A percentile compares a stretch with the other conserved stretches of the same genome.
Evolutionary conservation across 352 stramenopile species (phyloP).

Genomic region (Pythium brassicae): DNA sequence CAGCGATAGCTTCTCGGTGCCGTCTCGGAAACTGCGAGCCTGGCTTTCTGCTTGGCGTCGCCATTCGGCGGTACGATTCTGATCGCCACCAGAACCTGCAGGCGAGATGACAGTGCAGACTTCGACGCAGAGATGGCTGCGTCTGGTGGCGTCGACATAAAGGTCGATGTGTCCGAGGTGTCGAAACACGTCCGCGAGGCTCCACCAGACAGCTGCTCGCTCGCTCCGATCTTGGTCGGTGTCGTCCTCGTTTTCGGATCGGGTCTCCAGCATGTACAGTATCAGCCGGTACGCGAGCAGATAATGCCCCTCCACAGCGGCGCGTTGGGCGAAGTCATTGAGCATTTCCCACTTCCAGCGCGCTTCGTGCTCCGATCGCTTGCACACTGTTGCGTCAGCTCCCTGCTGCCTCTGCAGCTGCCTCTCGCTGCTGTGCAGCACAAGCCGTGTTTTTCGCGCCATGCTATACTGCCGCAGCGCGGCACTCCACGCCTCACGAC

Average conservation of each 20-base stretch:
- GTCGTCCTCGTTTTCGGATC: neutral
- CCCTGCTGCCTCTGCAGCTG: neutral
- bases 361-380: neutral
- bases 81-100: neutral
- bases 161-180: constrained; percentile 52
- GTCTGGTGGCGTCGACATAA: constrained; percentile 35
- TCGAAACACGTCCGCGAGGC: constrained; percentile 54
- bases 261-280: constrained; percentile 39
- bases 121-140: constrained; percentile 16
- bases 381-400: neutral
- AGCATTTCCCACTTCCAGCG: constrained; percentile 47
- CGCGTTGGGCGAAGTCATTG: constrained; percentile 42
- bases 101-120: neutral
- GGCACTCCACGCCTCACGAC: constrained; percentile 51
- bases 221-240: constrained; percentile 11
- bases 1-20: constrained; percentile 14
- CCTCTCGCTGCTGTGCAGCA: neutral
- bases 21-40: constrained; percentile 7
- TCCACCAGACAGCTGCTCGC: constrained; percentile 34
- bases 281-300: constrained; percentile 37
- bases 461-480: constrained; percentile 48
- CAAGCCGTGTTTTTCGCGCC: constrained; percentile 26
- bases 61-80: constrained; percentile 8
- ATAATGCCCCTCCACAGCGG: constrained; percentile 44
- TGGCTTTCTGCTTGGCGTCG: constrained; percentile 11